Evolutionary conservation across 75 land plant genomes (phyloP), one percentile per base, ranked within the genome.

Genomic region (Sequoia sempervirens): DNA sequence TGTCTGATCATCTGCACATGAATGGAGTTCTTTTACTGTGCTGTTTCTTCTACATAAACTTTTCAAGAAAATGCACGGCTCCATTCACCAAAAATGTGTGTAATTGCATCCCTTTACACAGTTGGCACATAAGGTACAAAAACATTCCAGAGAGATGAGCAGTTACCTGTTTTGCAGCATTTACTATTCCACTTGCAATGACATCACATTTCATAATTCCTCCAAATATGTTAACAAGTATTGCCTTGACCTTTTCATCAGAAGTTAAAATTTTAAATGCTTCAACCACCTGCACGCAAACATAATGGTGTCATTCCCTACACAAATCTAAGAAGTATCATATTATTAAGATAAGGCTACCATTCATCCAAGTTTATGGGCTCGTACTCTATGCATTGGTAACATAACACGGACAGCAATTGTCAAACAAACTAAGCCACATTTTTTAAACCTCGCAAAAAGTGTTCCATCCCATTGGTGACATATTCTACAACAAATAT

Each of bases 151-250:
- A 43, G 58, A 9, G 64, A 32, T 38, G 36, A 54, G 23, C 68
- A 32, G 26, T 15, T 80, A 97, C 99, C 88, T 93, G 92, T 87
- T 98, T 98, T n/a, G 99, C 99, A 80, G 98, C 99, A 88, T 96
- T 96, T 38, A 98, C 99, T 87, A 98, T 98, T 58, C 99, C 99
- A 91, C 97, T 96, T 50, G 99, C 99, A 82, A 98, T 96, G 17
- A 98, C 88, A 88, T 98, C 97, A 82, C 99, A 98, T 81, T 96
- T 94, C 98, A 98, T 98, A 40, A 98, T 98, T 43, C 99, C 99
- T 75, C 99, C 99, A 90, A 98, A 98, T 26, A 98, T 98, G 87
- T 98, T 98, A 68, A 98, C 99, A 84, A 98, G 78, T 81, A 98
- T 98, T 18, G 99, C 99, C 61, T 98, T 96, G 82, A 98, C 99